A percentile compares a stretch with the other conserved stretches of the same genome.
Evolutionary conservation across 1,284 basidiomycete species (phyloP).

Genomic region (Tylopilus orsonianus): DNA sequence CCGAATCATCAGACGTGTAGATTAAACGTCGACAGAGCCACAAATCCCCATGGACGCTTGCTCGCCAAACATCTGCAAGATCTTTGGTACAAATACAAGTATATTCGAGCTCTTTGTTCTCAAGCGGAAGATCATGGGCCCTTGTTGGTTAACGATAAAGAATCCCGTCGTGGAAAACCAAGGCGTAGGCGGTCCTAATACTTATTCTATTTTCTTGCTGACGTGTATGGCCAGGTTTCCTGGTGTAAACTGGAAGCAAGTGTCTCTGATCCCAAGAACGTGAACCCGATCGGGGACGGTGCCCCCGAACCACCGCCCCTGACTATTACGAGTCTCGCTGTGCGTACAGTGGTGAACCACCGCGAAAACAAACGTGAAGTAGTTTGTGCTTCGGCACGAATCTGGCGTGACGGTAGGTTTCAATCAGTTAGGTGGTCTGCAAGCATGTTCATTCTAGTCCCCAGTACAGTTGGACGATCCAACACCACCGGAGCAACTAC

Average conservation of each 20-base stretch:
- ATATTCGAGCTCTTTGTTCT: slow-evolving; percentile 95
- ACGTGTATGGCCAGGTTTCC: slow-evolving; percentile 57
- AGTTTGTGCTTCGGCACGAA: slow-evolving; percentile 81
- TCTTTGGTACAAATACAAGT: slow-evolving; percentile 92
- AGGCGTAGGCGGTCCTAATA: slow-evolving; percentile 54
- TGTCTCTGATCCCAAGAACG: slow-evolving; percentile 83
- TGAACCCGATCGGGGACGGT: slow-evolving; percentile 78
- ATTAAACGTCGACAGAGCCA: slow-evolving; percentile 39
- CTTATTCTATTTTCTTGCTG: neutral
- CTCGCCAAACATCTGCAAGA: slow-evolving; percentile 82
- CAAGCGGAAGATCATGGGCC: slow-evolving; percentile 98
- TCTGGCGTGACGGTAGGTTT: slow-evolving; percentile 80
- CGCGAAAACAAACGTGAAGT: slow-evolving; percentile 93
- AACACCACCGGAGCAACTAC: slow-evolving; percentile 83
- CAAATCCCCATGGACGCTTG: slow-evolving; percentile 71
- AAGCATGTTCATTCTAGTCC: slow-evolving; percentile 1
- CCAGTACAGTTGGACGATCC: slow-evolving; percentile 86
- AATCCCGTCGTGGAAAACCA: slow-evolving; percentile 71
- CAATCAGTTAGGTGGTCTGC: neutral
- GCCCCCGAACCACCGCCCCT: slow-evolving; percentile 88
- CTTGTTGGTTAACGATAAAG: slow-evolving; percentile 93
- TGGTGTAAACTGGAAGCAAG: slow-evolving; percentile 97
- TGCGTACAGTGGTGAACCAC: slow-evolving; percentile 94
- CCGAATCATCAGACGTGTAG: neutral
- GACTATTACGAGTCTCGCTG: slow-evolving; percentile 86